These are phyloP conservation scores for Nidula microcarpa DNA, from an alignment of 768 basidiomycete genomes.

Conservation along the genomic window DNA sequence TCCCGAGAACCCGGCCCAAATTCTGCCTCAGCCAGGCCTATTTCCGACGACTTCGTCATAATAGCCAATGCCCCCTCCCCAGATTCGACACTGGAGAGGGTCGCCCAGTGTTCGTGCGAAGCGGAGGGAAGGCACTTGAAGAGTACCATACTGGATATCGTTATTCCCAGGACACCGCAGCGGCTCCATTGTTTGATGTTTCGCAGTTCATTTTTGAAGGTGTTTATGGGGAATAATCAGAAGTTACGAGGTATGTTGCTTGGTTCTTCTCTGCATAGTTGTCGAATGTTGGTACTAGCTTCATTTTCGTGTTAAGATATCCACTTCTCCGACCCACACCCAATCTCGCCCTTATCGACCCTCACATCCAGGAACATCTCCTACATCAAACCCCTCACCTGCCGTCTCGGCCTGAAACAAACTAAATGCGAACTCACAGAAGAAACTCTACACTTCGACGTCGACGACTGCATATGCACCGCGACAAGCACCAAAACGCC, in stretches of 20 bases:
- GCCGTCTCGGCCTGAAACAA: constrained; percentile 86
- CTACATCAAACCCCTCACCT: constrained; percentile 92
- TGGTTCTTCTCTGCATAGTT: not conserved
- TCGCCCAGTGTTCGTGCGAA: constrained; percentile 73
- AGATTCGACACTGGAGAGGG: constrained; percentile 26
- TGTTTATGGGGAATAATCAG: constrained; percentile 88
- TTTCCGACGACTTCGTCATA: too few species aligned
- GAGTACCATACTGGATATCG: constrained; percentile 73
- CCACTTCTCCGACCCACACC: constrained; percentile 94
- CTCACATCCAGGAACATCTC: constrained; percentile 87
- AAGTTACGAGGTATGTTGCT: constrained; percentile 72
- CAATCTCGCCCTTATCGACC: constrained; percentile 54
- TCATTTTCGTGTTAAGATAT: constrained; percentile 54
- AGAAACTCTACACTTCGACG: constrained; percentile 76
- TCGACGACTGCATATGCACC: constrained; percentile 78
- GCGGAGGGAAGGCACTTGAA: constrained; percentile 64
- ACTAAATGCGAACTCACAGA: constrained; percentile 95
- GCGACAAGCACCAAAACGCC: constrained; percentile 90
- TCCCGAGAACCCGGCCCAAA: too few species aligned
- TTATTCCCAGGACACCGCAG: constrained; percentile 89
- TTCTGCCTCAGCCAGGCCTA: too few species aligned
- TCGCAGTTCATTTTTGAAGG: constrained; percentile 92
- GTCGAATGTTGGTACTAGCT: not conserved
- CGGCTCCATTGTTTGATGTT: constrained; percentile 96
- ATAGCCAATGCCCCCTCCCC: too few species aligned